Evolutionary conservation across 2,329 filamentous ascomycete genomes (phyloP), one percentile per base, ranked within the genome.

Genomic region (Ascochyta pisi): DNA sequence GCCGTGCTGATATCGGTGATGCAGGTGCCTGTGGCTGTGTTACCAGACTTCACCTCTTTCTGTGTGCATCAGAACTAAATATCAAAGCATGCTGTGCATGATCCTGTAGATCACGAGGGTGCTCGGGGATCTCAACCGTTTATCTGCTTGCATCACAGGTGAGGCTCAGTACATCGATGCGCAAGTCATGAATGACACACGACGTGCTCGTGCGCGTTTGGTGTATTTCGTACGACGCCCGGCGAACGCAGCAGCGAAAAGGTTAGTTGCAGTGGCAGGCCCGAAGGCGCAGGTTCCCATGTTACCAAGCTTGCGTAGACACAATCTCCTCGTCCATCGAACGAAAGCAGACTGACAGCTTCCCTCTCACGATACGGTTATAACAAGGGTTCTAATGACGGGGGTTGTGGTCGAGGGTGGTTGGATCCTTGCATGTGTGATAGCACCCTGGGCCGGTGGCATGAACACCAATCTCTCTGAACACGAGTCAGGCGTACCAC

Each of bases 381-480:
- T 49, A 40, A 39, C 33, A 39, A 37, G 39, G 15, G 10, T 23
- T 6, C 24, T 49, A 34, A 49, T 27, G 40, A 40, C 39, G 9
- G 26, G 45, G 39, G 33, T 29, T 15, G 19, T 24, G 24, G 38
- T 31, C 9, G 39, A 44, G 34, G 40, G 41, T 29, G 26, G 16
- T 33, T 26, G 44, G 15, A 43, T 48, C 51, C 51, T 49, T 54
- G 45, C 33, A 44, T 45, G 40, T 39, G 29, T 40, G 41, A 46
- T 23, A 29, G 16, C 40, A 40, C 29, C 40, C 46, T 46, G 35
- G 31, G 37, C 26, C 24, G 19, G 23, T 46, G 41, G 46, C 46
- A 50, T 46, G 34, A 50, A 50, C 37, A 12, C 19, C 46, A 56
- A 56, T 56, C 26, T 56, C 42, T 29, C 31, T 35, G 35, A 10